phyloP scores from a whole-genome alignment of 495 filamentous ascomycete species.

The Lophiotrema nucula region DNA sequence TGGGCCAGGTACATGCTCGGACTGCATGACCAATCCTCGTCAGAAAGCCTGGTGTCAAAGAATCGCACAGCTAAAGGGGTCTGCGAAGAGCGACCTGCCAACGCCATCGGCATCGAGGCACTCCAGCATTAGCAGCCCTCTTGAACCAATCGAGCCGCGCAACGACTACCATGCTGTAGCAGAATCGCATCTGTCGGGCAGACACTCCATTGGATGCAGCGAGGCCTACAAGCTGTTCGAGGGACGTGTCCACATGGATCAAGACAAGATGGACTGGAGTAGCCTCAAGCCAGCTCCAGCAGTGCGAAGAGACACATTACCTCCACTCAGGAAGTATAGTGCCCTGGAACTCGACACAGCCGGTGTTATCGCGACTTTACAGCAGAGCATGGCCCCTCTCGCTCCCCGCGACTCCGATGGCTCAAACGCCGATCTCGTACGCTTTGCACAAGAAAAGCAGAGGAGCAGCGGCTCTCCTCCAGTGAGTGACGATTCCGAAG shows the following conservation, averaged over 20 bases:
- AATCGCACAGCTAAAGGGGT: constrained; percentile 9
- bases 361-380: constrained; percentile 29
- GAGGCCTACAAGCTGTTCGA: constrained; percentile 31
- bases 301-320: constrained; percentile 4
- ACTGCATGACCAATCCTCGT: constrained; percentile 24
- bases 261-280: constrained; percentile 25
- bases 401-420: constrained; percentile 22
- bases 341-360: constrained; percentile 32
- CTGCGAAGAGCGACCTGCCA: background rate
- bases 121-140: background rate
- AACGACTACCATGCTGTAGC: background rate
- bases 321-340: constrained; percentile 17
- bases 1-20: constrained; percentile 26
- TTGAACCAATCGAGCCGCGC: constrained; percentile 14
- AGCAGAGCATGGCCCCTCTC: constrained; percentile 20
- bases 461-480: too few relatives aligned
- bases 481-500: too few relatives aligned
- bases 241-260: constrained; percentile 23
- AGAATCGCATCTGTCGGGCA: background rate
- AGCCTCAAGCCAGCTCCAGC: constrained; percentile 17
- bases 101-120: background rate
- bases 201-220: constrained; percentile 25
- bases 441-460: constrained; percentile 12
- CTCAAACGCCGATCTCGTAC: constrained; percentile 9
- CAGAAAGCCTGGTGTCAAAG: constrained; percentile 33